phyloP scores from a whole-genome alignment of 306 rosid genomes.

The Calophaca sinica region DNA sequence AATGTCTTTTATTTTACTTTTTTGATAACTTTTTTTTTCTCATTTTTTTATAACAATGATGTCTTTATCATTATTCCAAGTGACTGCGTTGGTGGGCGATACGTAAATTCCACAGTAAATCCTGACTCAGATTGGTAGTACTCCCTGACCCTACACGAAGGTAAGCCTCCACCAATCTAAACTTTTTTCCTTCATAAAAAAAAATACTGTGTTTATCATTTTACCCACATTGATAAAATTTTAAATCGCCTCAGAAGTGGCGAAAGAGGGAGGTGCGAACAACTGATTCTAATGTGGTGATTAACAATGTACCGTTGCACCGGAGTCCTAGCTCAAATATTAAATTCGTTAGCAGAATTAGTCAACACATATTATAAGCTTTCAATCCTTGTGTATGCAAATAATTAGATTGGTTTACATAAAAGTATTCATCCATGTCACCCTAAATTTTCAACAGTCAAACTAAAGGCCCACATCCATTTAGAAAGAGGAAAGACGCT shows the following conservation, averaged over 20 bases:
- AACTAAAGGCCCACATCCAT: background rate
- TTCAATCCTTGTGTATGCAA: background rate
- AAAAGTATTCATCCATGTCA: background rate
- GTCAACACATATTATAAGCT: constrained; percentile 3
- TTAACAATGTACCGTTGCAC: background rate
- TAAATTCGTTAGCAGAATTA: background rate
- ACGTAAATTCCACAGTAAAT: no score
- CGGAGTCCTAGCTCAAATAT: constrained; percentile 29
- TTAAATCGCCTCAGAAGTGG: constrained; percentile 28
- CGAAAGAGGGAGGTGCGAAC: background rate
- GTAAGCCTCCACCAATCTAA: no score
- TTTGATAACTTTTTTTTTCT: no score
- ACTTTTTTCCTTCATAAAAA: no score
- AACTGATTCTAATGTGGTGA: background rate
- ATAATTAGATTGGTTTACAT: constrained; percentile 5
- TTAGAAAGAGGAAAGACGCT: background rate
- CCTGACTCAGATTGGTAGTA: no score
- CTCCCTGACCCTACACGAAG: no score
- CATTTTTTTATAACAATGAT: no score
- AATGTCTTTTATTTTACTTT: background rate
- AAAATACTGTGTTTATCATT: no score
- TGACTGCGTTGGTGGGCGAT: no score
- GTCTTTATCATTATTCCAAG: no score
- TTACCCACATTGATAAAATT: background rate
- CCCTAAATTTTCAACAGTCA: background rate